Percentiles rank a stretch among this genome's conserved stretches.
phyloP scores from a whole-genome alignment of 2,329 filamentous ascomycete genomes.

The Aspergillus flavus region DNA sequence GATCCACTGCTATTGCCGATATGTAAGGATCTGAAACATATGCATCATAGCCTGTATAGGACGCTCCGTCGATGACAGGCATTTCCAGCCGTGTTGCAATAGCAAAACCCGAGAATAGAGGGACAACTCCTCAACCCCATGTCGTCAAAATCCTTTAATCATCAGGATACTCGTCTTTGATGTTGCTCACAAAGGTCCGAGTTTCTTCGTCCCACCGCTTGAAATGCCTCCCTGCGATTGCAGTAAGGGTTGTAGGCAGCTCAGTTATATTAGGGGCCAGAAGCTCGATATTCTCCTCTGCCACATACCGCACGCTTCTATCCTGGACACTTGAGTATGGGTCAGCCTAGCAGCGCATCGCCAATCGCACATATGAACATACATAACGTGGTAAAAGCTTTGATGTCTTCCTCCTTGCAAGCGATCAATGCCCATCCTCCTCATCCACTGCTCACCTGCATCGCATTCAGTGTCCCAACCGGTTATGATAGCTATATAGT shows the following conservation, averaged over 20 bases:
- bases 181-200: slow-evolving; percentile 80
- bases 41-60: no score
- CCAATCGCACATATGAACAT: slow-evolving; percentile 46
- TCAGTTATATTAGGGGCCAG: slow-evolving; percentile 56
- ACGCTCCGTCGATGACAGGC: no score
- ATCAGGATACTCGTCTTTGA: slow-evolving; percentile 80
- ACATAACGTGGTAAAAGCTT: slow-evolving; percentile 87
- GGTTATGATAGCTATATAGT: slow-evolving; percentile 78
- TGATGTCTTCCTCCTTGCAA: slow-evolving; percentile 64
- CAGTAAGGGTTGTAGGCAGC: slow-evolving; percentile 57
- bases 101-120: neutral
- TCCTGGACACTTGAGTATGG: slow-evolving; percentile 60
- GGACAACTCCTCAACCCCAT: neutral
- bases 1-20: no score
- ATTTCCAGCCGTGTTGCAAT: neutral
- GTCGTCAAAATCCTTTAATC: slow-evolving; percentile 56
- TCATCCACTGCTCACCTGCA: slow-evolving; percentile 64
- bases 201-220: slow-evolving; percentile 74
- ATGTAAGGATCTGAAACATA: no score
- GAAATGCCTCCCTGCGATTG: slow-evolving; percentile 80
- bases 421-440: slow-evolving; percentile 64
- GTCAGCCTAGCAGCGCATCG: slow-evolving; percentile 15
- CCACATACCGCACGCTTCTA: slow-evolving; percentile 71
- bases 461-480: slow-evolving; percentile 75
- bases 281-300: slow-evolving; percentile 78